Evolutionary conservation across 2,329 filamentous ascomycete species (phyloP).

Genomic region (Bipolaris oryzae): DNA sequence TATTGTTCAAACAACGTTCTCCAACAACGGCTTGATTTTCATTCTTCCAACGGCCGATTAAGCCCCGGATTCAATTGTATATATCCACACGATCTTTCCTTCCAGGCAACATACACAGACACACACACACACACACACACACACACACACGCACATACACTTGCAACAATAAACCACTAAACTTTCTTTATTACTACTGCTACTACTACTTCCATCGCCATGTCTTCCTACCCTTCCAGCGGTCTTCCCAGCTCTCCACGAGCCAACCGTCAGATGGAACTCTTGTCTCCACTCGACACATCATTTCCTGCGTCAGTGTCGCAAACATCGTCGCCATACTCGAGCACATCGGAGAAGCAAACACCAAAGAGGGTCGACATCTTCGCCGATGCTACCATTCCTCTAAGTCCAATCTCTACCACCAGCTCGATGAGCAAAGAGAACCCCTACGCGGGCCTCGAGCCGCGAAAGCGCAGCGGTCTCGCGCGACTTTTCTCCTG

Average conservation of each 20-base stretch:
- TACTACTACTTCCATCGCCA: slow-evolving; percentile 8
- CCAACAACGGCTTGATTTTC: slow-evolving; percentile 8
- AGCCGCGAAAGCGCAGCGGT: slow-evolving; percentile 37
- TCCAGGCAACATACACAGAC: neutral
- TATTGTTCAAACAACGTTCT: slow-evolving; percentile 29
- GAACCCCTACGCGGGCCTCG: slow-evolving; percentile 32
- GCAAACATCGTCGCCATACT: slow-evolving; percentile 22
- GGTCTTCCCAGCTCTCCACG: slow-evolving; percentile 36
- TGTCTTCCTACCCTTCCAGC: slow-evolving; percentile 24
- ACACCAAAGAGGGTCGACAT: slow-evolving; percentile 28
- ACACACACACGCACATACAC: neutral
- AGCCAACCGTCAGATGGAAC: slow-evolving; percentile 24
- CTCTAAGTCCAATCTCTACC: slow-evolving; percentile 37
- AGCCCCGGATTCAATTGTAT: slow-evolving; percentile 8
- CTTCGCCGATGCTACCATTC: slow-evolving; percentile 45
- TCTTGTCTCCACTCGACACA: slow-evolving; percentile 32
- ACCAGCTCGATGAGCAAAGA: slow-evolving; percentile 21
- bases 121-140: neutral
- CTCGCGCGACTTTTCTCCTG: slow-evolving; percentile 44
- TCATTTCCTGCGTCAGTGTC: slow-evolving; percentile 18
- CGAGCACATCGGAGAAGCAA: slow-evolving; percentile 22
- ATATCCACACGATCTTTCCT: slow-evolving; percentile 14
- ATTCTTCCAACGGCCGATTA: slow-evolving; percentile 11
- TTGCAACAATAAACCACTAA: neutral
- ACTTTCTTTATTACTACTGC: neutral